Base-by-base conservation (phyloP, 2,329 filamentous ascomycete species). In the Fusarium nurragi region DNA sequence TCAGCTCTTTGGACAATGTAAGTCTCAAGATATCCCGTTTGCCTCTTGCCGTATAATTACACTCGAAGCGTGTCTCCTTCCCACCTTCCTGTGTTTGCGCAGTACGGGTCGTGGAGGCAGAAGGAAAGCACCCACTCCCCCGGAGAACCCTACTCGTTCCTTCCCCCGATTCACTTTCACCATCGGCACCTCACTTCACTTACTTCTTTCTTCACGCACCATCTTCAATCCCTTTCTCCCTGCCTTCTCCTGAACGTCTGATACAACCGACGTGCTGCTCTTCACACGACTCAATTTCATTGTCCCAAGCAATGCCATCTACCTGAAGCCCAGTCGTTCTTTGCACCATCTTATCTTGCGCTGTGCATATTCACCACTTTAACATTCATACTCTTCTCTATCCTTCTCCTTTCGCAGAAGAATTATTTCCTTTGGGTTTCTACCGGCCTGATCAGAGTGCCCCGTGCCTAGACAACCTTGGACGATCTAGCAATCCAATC, bases 401-500 rank as follows among this genome's bases (percentile, higher is more conserved):
- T 54, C 57, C 37, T 55, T 39, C 36, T 43, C 57, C 47, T 49
- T 57, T 61, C 32, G 54, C 50, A 46, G 51, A 54, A 44, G 22
- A 34, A 58, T 41, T 26, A 21, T 56, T 34, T 25, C 22, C 53
- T 44, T 40, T 22, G n/a, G 9, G 57, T 43, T 37, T 40, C 38
- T 45, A 22, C 43, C 45, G 38, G 36, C 28, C 40, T 50, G 23
- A 43, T 36, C 37, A 48, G 58, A 36, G 40, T 32, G 51, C 47
- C 51, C 32, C 54, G 54, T 55, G 32, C 44, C 32, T 21, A 48
- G 26, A 26, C 51, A 48, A 39, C 55, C 56, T 54, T 54, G 53
- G 40, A 53, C 45, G 28, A 60, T 66, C 47, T 58, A 54, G 46
- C 39, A 55, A 60, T 59, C 39, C 26, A 39, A 67, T 72, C 71